Base-by-base conservation (phyloP, 257 asterid genomes). In the Solanum arcanum region DNA sequence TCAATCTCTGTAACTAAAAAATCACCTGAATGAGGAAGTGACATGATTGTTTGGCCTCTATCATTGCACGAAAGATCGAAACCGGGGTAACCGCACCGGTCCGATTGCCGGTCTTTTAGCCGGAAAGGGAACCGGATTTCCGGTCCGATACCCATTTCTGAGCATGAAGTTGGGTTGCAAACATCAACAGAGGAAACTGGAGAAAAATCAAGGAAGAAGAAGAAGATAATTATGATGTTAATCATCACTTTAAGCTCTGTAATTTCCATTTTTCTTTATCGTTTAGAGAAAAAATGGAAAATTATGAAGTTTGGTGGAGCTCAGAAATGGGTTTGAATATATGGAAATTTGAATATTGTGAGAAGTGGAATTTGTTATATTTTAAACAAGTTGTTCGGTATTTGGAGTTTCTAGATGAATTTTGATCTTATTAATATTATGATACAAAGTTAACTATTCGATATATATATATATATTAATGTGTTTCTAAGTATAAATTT, bases 71-170 rank as follows among this genome's bases (percentile, higher is more conserved):
- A 72, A 23, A 96, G 95, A 85, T 92, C 94, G 80, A 96, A 96
- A 12, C 98, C 98, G 2, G 92, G 95, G 66, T 83, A 91, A 10
- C 98, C 98, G 23, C 98, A 95, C 3, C 90, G 88, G 31, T 60
- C 52, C 9, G 92, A 88, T 2, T 92, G 94, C 49, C 89, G 91
- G 83, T 31, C 77, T 3, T 5, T 75, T 11, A 94, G 37, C 80
- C 96, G 86, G 95, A 96, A 96, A 16, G 99, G 99, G 86, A 93
- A 95, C 35, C 94, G 95, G 92, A 96, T 83, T 16, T 9, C 35
- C 23, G 97, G 98, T 3, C 92, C 95, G 47, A 41, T 13, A 20
- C 56, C 21, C 21, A 81, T 49, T 10, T 81, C 85, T 29, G 85
- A 49, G 25, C 85, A 81, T 5, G 13, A 90, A 7, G 86, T 87